These are phyloP conservation scores for Mesotaenium endlicherianum DNA, from an alignment of 139 green algal species.

Conservation along the genomic window DNA sequence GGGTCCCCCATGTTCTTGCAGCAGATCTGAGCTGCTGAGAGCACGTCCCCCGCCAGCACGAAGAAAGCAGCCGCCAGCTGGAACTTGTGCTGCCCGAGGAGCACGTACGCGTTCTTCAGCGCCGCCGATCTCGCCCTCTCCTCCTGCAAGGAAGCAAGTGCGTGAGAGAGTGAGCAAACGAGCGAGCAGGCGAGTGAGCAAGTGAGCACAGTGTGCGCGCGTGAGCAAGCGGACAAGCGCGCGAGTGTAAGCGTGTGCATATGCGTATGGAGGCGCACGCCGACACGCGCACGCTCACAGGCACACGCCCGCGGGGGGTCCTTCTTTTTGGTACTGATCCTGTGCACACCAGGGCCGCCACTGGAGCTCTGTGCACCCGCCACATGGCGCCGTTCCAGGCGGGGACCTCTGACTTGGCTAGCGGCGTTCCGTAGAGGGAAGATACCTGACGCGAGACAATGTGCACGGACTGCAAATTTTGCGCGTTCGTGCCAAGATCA, in stretches of 20 bases:
- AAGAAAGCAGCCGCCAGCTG: constrained; percentile 85
- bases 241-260: too few species aligned
- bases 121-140: constrained; percentile 63
- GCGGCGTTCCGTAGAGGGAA: too few species aligned
- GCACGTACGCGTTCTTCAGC: constrained; percentile 86
- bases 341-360: too few species aligned
- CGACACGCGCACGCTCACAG: too few species aligned
- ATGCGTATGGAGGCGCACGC: too few species aligned
- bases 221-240: neutral
- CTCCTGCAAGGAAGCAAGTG: neutral
- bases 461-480: too few species aligned
- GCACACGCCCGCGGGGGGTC: too few species aligned
- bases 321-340: too few species aligned
- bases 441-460: neutral
- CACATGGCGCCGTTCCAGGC: neutral
- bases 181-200: neutral
- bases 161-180: neutral
- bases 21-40: constrained; percentile 67
- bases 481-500: too few species aligned
- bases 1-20: constrained; percentile 65
- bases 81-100: constrained; percentile 81
- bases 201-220: neutral
- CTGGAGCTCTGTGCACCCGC: too few species aligned
- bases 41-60: constrained; percentile 62
- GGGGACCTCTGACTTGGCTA: neutral